These are phyloP conservation scores for Poa annua DNA, from an alignment of 176 grass and related monocot genomes.

Conservation along the genomic window DNA sequence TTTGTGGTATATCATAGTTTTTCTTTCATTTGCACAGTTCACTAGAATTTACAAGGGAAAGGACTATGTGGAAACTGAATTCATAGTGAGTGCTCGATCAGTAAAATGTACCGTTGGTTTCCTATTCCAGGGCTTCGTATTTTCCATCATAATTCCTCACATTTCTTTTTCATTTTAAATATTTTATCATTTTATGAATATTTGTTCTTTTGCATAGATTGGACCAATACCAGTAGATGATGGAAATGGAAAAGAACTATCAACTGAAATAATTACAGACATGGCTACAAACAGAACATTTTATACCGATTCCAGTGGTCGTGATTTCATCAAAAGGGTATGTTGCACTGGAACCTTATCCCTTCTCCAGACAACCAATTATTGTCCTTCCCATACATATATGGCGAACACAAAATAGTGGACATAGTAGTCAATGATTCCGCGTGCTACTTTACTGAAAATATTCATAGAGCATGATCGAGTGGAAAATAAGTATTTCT, in stretches of 20 bases:
- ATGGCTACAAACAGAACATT: constrained; percentile 87
- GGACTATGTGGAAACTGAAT: constrained; percentile 90
- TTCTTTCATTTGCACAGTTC: constrained; percentile 55
- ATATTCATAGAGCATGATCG: neutral
- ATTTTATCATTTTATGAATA: constrained; percentile 32
- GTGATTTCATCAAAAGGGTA: constrained; percentile 98
- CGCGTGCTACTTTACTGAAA: neutral
- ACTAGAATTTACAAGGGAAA: constrained; percentile 87
- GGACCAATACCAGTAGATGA: constrained; percentile 87
- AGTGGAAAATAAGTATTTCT: neutral
- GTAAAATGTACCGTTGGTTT: constrained; percentile 25
- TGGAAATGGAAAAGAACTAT: constrained; percentile 88
- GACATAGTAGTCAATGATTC: no score
- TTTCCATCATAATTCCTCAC: constrained; percentile 28
- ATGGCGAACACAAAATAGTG: no score
- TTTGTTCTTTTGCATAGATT: constrained; percentile 61
- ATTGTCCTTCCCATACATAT: neutral
- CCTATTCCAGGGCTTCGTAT: constrained; percentile 23
- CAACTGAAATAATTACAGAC: constrained; percentile 73
- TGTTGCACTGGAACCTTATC: constrained; percentile 11
- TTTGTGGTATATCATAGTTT: neutral
- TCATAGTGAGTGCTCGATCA: constrained; percentile 85
- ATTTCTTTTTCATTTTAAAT: neutral
- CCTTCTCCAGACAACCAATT: neutral
- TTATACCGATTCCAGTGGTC: constrained; percentile 91